Evolutionary conservation across 2,329 filamentous ascomycete species (phyloP).

Genomic region (Nannizzia gypsea): DNA sequence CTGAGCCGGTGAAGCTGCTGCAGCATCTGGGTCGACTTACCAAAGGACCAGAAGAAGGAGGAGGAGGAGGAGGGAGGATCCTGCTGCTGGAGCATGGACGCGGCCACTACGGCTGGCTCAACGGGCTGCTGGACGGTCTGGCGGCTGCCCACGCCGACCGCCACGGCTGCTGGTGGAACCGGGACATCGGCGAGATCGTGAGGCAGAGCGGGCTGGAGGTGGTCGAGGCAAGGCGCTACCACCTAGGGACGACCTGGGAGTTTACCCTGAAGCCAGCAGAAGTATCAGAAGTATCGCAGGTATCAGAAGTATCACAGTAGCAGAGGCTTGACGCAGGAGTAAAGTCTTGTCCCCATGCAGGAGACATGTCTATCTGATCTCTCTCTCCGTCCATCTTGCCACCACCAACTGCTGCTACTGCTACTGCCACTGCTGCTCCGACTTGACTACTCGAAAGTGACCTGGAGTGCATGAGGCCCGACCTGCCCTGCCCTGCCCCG

Average conservation of each 20-base stretch:
- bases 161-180: slow-evolving; percentile 45
- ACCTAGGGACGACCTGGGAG: slow-evolving; percentile 40
- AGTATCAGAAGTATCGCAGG: background rate
- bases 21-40: slow-evolving; percentile 30
- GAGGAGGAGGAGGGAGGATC: slow-evolving; percentile 33
- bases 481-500: too few relatives aligned
- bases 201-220: slow-evolving; percentile 37
- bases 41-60: slow-evolving; percentile 18
- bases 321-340: background rate
- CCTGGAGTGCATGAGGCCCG: too few relatives aligned
- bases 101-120: slow-evolving; percentile 37
- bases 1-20: slow-evolving; percentile 33
- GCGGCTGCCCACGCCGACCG: slow-evolving; percentile 38
- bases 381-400: too few relatives aligned
- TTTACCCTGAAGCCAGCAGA: slow-evolving; percentile 27
- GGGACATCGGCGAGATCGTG: slow-evolving; percentile 40
- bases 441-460: too few relatives aligned
- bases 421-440: too few relatives aligned
- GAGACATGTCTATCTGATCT: too few relatives aligned
- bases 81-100: slow-evolving; percentile 40
- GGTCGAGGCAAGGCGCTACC: slow-evolving; percentile 35
- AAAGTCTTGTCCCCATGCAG: too few relatives aligned
- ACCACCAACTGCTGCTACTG: too few relatives aligned
- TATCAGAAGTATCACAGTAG: background rate
- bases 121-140: slow-evolving; percentile 36